These are phyloP conservation scores for Tricholomella constricta DNA, from an alignment of 768 basidiomycete genomes.

Conservation along the genomic window DNA sequence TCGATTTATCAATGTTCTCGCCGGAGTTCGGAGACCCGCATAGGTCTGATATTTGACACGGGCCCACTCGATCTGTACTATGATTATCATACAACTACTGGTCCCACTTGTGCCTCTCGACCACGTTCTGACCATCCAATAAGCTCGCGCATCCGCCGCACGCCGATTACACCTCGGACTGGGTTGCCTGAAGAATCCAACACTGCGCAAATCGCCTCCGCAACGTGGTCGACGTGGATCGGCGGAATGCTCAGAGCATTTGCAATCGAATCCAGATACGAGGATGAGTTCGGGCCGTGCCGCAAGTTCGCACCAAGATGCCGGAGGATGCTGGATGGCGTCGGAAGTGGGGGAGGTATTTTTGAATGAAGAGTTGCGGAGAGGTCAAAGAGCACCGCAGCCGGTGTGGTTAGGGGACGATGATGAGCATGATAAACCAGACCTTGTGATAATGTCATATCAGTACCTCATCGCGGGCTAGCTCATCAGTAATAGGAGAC, in stretches of 20 bases:
- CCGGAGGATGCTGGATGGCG: conserved; percentile 66
- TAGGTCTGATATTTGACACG: background rate
- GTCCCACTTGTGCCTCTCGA: conserved; percentile 1
- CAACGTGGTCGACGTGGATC: conserved; percentile 95
- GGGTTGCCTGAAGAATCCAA: conserved; percentile 49
- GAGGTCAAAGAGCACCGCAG: conserved; percentile 81
- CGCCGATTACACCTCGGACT: conserved; percentile 67
- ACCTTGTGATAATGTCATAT: conserved; percentile 46
- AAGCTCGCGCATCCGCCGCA: conserved; percentile 71
- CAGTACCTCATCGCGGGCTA: background rate
- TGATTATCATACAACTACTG: conserved; percentile 2
- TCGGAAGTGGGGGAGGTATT: conserved; percentile 57
- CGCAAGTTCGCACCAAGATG: conserved; percentile 43
- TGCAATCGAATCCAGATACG: conserved; percentile 66
- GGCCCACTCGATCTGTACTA: background rate
- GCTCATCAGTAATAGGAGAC: conserved; percentile 27
- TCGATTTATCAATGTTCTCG: background rate
- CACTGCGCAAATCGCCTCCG: conserved; percentile 73
- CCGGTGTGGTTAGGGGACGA: conserved; percentile 84
- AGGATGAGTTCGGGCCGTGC: conserved; percentile 27
- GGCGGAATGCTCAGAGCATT: conserved; percentile 85
- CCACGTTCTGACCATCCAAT: conserved; percentile 57
- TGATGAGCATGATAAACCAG: conserved; percentile 95
- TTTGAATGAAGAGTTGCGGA: conserved; percentile 72
- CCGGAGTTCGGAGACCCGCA: conserved; percentile 7